A percentile compares a stretch with the other conserved stretches of the same genome.
Conservation (phyloP, 257 asterid species). For the Dorcoceras hygrometricum region DNA sequence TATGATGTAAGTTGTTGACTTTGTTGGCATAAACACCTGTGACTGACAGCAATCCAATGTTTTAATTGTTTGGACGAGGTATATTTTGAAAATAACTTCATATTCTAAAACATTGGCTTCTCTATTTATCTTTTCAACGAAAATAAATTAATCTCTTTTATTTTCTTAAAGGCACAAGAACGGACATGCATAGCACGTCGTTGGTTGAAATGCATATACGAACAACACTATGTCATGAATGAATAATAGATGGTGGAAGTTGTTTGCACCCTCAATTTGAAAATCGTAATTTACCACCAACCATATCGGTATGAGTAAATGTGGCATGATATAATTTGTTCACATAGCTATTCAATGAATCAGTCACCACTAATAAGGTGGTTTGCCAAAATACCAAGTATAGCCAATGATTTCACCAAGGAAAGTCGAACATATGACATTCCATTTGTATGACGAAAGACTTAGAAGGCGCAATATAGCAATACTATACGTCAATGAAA, state of each 20-base stretch:
- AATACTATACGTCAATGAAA: neutral
- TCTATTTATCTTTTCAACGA: no score
- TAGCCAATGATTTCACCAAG: neutral
- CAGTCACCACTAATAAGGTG: neutral
- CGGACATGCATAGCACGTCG: no score
- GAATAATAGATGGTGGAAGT: no score
- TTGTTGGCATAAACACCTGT: neutral
- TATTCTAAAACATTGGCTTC: no score
- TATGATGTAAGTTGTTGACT: neutral
- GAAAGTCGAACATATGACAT: neutral
- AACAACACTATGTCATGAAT: no score
- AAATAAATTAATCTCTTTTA: no score
- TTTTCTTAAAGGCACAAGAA: no score
- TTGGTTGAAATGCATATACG: no score
- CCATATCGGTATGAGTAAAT: neutral
- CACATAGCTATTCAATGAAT: neutral
- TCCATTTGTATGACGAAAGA: no score
- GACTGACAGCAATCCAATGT: neutral
- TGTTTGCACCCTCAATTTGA: no score
- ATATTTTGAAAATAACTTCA: no score
- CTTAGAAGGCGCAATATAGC: neutral
- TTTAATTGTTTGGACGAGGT: neutral
- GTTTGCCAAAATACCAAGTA: neutral
- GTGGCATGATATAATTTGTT: neutral
- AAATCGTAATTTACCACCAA: no score